Conservation (phyloP, 2,329 filamentous ascomycete genomes). For the Ophiostoma ulmi region DNA sequence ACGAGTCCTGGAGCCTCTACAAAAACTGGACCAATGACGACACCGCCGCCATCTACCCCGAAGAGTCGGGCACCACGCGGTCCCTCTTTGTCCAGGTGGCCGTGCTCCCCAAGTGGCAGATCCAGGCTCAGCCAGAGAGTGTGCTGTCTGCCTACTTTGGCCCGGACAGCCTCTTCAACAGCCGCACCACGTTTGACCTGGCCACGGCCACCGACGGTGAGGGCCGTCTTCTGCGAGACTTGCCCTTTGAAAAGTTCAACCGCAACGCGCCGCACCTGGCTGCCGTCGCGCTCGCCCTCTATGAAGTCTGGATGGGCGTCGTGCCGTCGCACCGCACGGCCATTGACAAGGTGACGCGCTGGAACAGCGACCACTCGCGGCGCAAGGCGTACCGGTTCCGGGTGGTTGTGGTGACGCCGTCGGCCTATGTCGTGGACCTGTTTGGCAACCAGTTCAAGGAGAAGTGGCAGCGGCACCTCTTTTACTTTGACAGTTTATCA, state of each 20-base stretch:
- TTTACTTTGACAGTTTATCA: neutral
- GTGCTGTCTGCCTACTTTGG: constrained; percentile 18
- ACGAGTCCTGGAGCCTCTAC: constrained; percentile 16
- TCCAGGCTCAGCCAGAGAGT: neutral
- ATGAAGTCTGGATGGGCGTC: constrained; percentile 16
- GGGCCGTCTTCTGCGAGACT: neutral
- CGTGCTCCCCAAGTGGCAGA: neutral
- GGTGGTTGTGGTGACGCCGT: constrained; percentile 17
- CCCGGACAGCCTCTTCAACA: constrained; percentile 13
- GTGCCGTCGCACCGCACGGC: constrained; percentile 20
- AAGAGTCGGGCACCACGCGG: constrained; percentile 23
- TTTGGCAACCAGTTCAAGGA: neutral
- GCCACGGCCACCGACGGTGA: constrained; percentile 13
- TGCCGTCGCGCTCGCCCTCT: constrained; percentile 19
- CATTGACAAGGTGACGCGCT: constrained; percentile 18
- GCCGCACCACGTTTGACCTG: neutral
- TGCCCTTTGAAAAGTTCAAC: constrained; percentile 17
- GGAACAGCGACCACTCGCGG: constrained; percentile 23
- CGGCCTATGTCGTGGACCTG: constrained; percentile 19
- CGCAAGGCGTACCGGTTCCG: constrained; percentile 23
- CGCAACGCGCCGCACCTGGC: constrained; percentile 17
- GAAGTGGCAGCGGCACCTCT: constrained; percentile 13
- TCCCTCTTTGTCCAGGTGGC: constrained; percentile 23
- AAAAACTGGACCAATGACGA: neutral
- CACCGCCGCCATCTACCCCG: neutral